These are phyloP conservation scores for Tephrocybe sp. DNA, from an alignment of 768 basidiomycete genomes.

Conservation along the genomic window DNA sequence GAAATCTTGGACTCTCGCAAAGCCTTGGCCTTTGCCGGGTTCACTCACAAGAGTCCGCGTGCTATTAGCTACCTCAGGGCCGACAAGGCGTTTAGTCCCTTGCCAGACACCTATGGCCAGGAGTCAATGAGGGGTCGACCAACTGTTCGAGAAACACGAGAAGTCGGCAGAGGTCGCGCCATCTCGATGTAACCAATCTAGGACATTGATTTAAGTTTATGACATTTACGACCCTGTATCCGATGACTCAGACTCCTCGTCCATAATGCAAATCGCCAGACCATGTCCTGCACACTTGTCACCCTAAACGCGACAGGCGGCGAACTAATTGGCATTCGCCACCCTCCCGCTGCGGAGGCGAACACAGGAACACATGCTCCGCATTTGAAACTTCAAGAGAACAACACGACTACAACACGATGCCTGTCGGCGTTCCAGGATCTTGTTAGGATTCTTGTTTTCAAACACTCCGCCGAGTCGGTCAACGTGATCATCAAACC, in stretches of 20 bases:
- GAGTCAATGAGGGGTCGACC: conserved; percentile 64
- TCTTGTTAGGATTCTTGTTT: conserved; percentile 1
- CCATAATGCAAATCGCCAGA: background rate
- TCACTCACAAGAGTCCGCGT: conserved; percentile 88
- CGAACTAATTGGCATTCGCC: background rate
- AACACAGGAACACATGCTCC: background rate
- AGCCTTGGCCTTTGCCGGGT: conserved; percentile 86
- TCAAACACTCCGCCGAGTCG: conserved; percentile 3
- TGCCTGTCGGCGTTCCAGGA: background rate
- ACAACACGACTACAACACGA: conserved; percentile 15
- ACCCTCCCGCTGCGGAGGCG: conserved; percentile 1
- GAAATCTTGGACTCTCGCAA: conserved; percentile 90
- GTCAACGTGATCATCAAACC: conserved; percentile 1
- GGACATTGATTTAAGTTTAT: conserved; percentile 2
- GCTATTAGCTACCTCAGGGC: conserved; percentile 74
- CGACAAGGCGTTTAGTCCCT: conserved; percentile 68
- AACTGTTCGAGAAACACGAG: conserved; percentile 59
- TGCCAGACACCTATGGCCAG: conserved; percentile 50
- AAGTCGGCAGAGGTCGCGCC: conserved; percentile 72
- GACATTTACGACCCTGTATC: conserved; percentile 15
- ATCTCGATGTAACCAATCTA: conserved; percentile 75
- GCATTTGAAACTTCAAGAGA: background rate
- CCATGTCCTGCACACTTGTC: no score
- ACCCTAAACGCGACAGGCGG: conserved; percentile 1
- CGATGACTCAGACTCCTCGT: background rate